Conservation (phyloP, 2,329 filamentous ascomycete genomes). For the Cordyceps fumosorosea region DNA sequence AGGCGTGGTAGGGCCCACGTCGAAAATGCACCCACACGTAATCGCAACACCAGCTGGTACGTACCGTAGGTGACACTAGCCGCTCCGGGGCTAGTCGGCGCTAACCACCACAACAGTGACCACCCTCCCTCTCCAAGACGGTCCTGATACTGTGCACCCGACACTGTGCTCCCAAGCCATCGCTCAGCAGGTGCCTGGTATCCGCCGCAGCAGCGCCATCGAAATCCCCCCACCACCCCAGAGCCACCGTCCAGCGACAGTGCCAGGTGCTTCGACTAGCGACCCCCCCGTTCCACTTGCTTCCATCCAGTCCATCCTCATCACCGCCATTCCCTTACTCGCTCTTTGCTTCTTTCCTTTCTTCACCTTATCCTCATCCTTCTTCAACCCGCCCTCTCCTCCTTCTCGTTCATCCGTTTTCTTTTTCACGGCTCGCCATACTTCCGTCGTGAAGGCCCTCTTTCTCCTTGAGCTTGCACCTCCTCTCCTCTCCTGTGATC, state of each 20-base stretch:
- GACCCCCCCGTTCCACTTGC: conserved; percentile 14
- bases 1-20: neutral
- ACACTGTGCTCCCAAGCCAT: neutral
- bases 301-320: conserved; percentile 15
- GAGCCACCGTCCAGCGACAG: conserved; percentile 9
- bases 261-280: conserved; percentile 14
- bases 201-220: conserved; percentile 12
- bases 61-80: neutral
- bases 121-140: neutral
- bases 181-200: conserved; percentile 4
- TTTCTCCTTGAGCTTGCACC: conserved; percentile 17
- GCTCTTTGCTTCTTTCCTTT: conserved; percentile 10
- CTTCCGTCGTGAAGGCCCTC: conserved; percentile 10
- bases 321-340: conserved; percentile 14
- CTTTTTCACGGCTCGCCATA: conserved; percentile 8
- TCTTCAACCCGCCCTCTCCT: conserved; percentile 14
- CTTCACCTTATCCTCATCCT: conserved; percentile 13
- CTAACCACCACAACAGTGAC: neutral
- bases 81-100: neutral
- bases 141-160: neutral
- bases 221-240: conserved; percentile 10
- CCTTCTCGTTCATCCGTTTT: conserved; percentile 10
- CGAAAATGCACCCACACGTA: neutral
- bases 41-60: neutral
- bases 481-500: neutral